Conservation (phyloP, 1,284 basidiomycete species). For the Salmacisia buchloeana region DNA sequence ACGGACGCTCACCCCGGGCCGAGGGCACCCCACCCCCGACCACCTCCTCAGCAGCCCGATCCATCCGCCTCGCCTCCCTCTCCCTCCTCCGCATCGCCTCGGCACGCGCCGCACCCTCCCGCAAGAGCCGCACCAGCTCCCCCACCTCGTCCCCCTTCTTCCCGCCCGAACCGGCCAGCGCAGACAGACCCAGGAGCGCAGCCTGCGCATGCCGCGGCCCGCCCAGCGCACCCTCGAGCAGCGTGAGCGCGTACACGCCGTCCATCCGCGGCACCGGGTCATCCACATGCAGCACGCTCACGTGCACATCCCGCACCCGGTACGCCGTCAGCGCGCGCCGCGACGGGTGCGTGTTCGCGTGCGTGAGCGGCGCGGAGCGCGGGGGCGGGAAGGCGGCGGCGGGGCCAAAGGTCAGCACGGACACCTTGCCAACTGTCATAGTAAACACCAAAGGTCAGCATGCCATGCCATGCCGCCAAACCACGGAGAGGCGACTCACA, state of each 20-base stretch:
- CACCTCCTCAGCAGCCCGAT: neutral
- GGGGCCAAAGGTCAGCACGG: neutral
- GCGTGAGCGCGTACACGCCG: neutral
- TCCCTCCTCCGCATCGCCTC: slow-evolving; percentile 2
- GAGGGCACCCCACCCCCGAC: neutral
- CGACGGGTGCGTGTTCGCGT: slow-evolving; percentile 7
- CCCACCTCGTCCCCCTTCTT: slow-evolving; percentile 2
- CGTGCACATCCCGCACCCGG: neutral
- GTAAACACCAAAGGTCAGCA: neutral
- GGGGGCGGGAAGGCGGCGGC: slow-evolving; percentile 3
- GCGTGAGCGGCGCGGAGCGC: neutral
- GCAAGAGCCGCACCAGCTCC: neutral
- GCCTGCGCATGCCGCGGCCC: neutral
- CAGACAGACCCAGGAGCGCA: neutral
- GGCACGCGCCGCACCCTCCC: neutral
- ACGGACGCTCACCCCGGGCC: neutral
- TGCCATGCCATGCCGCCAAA: neutral
- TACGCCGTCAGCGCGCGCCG: neutral
- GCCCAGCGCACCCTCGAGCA: slow-evolving; percentile 3
- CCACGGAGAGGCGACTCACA: neutral
- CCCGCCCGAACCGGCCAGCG: neutral
- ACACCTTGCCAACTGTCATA: slow-evolving; percentile 1
- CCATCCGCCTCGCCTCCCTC: neutral
- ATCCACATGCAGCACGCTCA: neutral
- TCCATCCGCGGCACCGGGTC: slow-evolving; percentile 4